Evolutionary conservation across 768 basidiomycete species (phyloP), one percentile per base, ranked within the genome.

Genomic region (Dioszegia crocea): DNA sequence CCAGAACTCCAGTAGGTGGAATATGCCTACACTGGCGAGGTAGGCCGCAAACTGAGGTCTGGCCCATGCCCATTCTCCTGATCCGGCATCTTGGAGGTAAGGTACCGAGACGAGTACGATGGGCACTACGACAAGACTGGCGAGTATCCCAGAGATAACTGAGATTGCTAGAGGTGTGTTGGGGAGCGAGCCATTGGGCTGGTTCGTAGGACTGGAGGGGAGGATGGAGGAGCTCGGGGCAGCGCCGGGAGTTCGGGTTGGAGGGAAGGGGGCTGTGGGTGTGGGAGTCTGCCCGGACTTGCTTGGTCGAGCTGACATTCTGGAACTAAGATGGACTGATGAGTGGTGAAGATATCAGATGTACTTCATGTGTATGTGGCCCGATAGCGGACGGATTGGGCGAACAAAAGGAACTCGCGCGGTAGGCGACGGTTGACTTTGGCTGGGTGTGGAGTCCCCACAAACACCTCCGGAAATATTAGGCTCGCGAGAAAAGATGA

Each of bases 1-100:
- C 36, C 87, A 88, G 70, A 92, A 98, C 76, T 99, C 96, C 12
- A 83, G 85, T 85, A 91, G 88, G 70, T 99, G 96, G 76, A 99
- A 99, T 33, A 82, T 79, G 0, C 89, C 82, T 88, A 90, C 91
- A 4, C 86, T 82, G 31, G 87, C 85, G 39, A 89, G 62, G 75
- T 92, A 98, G 75, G 89, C 85, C 0, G 88, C 90, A 1, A 96
- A 80, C 68, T 88, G 88, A 57, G 84, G 83, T 26, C 85, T 88
- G 0, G 84, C 77, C 84, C 87, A 88, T 82, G 83, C 85, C 29
- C 60, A 58, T 17, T 52, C 51, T 3, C 52, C 40, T 47, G 19
- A 16, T 19, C 59, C 48, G 9, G 59, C 5, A 1, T 36, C 12
- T 16, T 36, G 19, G 73, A 76, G 9, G 63, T 61, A 33, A 1